Conservation (phyloP, 495 filamentous ascomycete genomes). For the Neurospora cerealis region DNA sequence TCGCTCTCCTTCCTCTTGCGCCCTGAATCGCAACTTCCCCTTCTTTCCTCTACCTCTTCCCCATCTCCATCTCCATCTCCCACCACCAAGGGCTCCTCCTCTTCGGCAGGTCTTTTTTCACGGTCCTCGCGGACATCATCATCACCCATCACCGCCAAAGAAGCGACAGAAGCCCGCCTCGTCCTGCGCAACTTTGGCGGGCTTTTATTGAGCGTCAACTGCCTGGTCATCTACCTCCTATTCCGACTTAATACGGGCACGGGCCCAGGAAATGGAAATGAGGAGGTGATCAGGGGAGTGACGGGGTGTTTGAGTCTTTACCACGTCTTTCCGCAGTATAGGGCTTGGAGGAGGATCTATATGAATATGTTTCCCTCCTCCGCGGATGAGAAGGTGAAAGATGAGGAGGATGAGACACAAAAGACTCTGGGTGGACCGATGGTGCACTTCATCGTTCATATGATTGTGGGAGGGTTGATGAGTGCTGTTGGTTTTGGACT, state of each 20-base stretch:
- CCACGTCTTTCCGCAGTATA: constrained; percentile 29
- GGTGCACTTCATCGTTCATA: constrained; percentile 21
- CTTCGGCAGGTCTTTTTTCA: no score
- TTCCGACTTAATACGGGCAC: no score
- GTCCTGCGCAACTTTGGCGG: constrained; percentile 32
- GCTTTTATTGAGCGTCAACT: constrained; percentile 25
- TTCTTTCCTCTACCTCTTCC: background rate
- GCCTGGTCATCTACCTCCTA: no score
- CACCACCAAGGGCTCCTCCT: constrained; percentile 3
- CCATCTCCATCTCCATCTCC: background rate
- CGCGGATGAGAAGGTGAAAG: background rate
- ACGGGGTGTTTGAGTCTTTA: constrained; percentile 26
- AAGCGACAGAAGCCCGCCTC: constrained; percentile 18
- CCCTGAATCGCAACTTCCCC: background rate
- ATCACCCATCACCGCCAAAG: background rate
- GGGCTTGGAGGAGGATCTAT: constrained; percentile 18
- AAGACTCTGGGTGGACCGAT: constrained; percentile 19
- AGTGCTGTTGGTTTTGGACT: background rate
- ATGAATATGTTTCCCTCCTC: no score
- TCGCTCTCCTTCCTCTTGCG: constrained; percentile 12
- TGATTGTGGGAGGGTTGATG: constrained; percentile 9
- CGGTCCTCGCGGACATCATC: no score
- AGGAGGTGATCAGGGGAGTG: constrained; percentile 9
- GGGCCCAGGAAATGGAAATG: no score
- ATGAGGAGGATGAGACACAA: background rate